Conservation (phyloP, 148 eudicot genomes). For the Amaranthus cruentus region DNA sequence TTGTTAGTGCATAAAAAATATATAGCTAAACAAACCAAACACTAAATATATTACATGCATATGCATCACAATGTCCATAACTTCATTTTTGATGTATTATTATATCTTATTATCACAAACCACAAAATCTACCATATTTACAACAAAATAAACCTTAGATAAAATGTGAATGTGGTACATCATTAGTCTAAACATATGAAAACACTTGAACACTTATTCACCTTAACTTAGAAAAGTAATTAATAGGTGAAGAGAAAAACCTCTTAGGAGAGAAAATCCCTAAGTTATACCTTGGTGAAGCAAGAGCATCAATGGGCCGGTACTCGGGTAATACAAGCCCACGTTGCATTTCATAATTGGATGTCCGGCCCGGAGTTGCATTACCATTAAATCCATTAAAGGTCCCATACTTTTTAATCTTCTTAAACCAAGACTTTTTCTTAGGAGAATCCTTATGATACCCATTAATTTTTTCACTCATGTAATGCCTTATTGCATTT, state of each 20-base stretch:
- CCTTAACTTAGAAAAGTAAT: slow-evolving; percentile 25
- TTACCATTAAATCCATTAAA: slow-evolving; percentile 29
- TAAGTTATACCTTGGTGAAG: slow-evolving; percentile 51
- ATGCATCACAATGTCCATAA: no score
- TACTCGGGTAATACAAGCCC: slow-evolving; percentile 27
- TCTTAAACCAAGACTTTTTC: slow-evolving; percentile 59
- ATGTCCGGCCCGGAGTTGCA: slow-evolving; percentile 2
- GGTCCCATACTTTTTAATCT: slow-evolving; percentile 41
- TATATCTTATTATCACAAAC: no score
- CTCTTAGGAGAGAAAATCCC: slow-evolving; percentile 59
- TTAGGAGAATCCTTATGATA: slow-evolving; percentile 31
- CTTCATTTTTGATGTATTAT: no score
- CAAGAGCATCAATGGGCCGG: slow-evolving; percentile 42
- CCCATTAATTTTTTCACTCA: slow-evolving; percentile 53
- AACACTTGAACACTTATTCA: not conserved
- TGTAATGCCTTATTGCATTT: slow-evolving; percentile 45
- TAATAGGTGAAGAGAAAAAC: slow-evolving; percentile 45
- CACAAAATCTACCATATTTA: no score
- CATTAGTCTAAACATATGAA: not conserved
- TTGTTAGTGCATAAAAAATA: no score
- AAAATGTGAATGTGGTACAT: no score
- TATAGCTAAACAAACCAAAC: no score
- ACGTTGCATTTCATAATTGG: slow-evolving; percentile 17
- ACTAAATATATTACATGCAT: no score
- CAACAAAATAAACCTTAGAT: no score